phyloP scores from a whole-genome alignment of 1,284 basidiomycete species.

The Cutaneotrichosporon mucoides region DNA sequence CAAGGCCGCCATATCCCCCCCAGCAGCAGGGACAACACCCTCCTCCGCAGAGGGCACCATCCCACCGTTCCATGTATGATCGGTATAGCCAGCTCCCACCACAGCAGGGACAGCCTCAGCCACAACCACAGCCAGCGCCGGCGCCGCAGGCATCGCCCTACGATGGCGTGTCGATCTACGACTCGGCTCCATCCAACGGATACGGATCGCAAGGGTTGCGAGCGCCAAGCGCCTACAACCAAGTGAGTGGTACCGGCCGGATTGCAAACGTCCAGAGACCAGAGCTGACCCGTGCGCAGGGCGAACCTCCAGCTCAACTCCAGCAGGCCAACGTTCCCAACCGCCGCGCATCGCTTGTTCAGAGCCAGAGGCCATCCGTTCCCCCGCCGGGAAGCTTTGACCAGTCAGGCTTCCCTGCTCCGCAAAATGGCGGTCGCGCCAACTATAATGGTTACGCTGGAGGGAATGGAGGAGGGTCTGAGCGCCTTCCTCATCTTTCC shows the following conservation, averaged over 20 bases:
- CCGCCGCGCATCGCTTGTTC: conserved; percentile 8
- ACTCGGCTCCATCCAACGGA: neutral
- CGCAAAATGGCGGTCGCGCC: neutral
- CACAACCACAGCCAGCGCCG: neutral
- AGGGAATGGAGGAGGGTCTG: neutral
- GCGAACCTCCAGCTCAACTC: conserved; percentile 4
- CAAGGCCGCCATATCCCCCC: conserved; percentile 3
- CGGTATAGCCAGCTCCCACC: neutral
- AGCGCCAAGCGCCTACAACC: neutral
- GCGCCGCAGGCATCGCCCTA: conserved; percentile 2
- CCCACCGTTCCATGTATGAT: conserved; percentile 4
- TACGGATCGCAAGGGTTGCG: neutral
- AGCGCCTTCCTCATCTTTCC: neutral
- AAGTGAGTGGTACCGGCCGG: neutral
- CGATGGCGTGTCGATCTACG: conserved; percentile 5
- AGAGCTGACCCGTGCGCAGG: conserved; percentile 5
- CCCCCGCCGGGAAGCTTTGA: neutral
- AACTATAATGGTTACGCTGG: neutral
- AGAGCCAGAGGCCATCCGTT: neutral
- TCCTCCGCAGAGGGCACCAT: neutral
- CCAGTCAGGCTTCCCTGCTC: neutral
- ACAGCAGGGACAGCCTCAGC: neutral
- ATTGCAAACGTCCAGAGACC: neutral
- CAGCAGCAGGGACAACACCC: conserved; percentile 8
- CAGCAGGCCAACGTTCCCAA: conserved; percentile 1